Percentiles rank a stretch among this genome's conserved stretches.
phyloP scores from a whole-genome alignment of 208 protist species.

The Acanthamoeba quina region DNA sequence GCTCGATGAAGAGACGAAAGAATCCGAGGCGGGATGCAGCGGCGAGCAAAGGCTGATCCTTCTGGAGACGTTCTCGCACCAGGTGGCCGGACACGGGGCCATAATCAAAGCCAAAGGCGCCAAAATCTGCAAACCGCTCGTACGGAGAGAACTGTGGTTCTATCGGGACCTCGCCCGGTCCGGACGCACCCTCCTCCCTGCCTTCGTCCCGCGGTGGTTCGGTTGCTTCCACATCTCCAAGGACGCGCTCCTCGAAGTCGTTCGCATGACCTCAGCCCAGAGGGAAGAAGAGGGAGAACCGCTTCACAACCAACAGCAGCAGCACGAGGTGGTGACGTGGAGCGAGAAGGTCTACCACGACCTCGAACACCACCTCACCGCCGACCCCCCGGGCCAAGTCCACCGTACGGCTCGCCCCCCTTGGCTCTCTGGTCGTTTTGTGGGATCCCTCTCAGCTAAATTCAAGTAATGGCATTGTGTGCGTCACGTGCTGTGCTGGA shows the following conservation, averaged over 20 bases:
- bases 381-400: not conserved
- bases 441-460: not conserved
- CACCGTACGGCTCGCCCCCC: not conserved
- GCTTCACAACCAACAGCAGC: not conserved
- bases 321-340: not conserved
- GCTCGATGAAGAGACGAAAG: not conserved
- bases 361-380: slow-evolving; percentile 19
- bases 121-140: slow-evolving; percentile 40
- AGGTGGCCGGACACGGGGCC: slow-evolving; percentile 55
- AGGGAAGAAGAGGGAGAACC: not conserved
- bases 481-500: not conserved
- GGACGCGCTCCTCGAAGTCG: not conserved
- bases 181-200: not conserved
- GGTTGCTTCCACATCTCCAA: slow-evolving; percentile 55
- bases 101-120: slow-evolving; percentile 9
- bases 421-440: not conserved
- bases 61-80: slow-evolving; percentile 45
- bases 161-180: not conserved
- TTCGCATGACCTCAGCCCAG: not conserved
- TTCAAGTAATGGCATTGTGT: not conserved
- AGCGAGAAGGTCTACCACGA: slow-evolving; percentile 57
- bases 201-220: slow-evolving; percentile 32
- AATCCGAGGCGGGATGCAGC: not conserved
- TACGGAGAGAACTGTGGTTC: not conserved
- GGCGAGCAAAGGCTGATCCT: not conserved